Evolutionary conservation across 23 red algal species (phyloP).

Genomic region (Gracilaria caudata): DNA sequence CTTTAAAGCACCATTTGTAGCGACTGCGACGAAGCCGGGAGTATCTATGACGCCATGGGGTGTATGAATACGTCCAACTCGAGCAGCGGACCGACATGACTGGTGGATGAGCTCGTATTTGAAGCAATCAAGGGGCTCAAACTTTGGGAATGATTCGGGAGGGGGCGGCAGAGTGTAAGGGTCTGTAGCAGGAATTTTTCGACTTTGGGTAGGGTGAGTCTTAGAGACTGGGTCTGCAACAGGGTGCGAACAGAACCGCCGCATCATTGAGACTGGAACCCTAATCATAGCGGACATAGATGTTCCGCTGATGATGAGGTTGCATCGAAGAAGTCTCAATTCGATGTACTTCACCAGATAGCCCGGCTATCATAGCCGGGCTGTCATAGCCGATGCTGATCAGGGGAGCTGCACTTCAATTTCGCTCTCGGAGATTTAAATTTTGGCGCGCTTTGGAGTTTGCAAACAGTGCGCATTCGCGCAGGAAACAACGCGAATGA

Average conservation of each 20-base stretch:
- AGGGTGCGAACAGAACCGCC: conserved; percentile 1
- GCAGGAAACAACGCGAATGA: no score
- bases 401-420: background rate
- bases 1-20: conserved; percentile 95
- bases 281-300: background rate
- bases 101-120: conserved; percentile 82
- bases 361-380: background rate
- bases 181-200: conserved; percentile 17
- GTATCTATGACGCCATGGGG: conserved; percentile 95
- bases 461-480: background rate
- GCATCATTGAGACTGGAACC: background rate
- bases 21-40: conserved; percentile 94
- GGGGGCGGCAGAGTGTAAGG: conserved; percentile 74
- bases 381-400: background rate
- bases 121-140: conserved; percentile 70
- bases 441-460: background rate
- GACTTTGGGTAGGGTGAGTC: background rate
- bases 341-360: background rate
- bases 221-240: background rate
- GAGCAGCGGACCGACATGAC: conserved; percentile 79
- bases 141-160: conserved; percentile 50
- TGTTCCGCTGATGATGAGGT: background rate
- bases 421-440: background rate
- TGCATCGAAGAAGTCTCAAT: background rate
- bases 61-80: conserved; percentile 89